These are phyloP conservation scores for Zizania palustris DNA, from an alignment of 202 grass and related monocot genomes.

Conservation along the genomic window DNA sequence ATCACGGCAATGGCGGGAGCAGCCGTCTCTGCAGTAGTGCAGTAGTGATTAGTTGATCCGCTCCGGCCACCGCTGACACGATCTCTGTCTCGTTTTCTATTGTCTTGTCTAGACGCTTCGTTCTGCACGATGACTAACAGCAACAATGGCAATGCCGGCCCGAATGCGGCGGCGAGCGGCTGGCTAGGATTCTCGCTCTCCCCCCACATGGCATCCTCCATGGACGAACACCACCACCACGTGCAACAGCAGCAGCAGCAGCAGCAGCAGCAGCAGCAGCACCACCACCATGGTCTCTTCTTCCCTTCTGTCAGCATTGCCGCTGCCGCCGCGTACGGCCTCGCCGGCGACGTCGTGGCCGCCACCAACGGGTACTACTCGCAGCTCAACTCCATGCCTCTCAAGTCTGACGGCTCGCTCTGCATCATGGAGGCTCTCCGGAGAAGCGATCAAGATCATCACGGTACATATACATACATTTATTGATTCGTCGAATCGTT, in stretches of 20 bases:
- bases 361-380: slow-evolving; percentile 61
- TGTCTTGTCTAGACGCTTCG: slow-evolving; percentile 21
- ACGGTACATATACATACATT: slow-evolving; percentile 36
- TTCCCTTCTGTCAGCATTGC: slow-evolving; percentile 44
- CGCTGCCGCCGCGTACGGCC: slow-evolving; percentile 35
- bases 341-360: slow-evolving; percentile 34
- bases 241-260: slow-evolving; percentile 48
- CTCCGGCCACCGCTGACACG: slow-evolving; percentile 20
- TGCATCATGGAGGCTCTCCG: slow-evolving; percentile 98
- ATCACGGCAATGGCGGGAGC: slow-evolving; percentile 49
- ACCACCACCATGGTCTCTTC: slow-evolving; percentile 46
- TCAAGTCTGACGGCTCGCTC: slow-evolving; percentile 92
- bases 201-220: slow-evolving; percentile 58
- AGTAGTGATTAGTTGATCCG: slow-evolving; percentile 51
- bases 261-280: slow-evolving; percentile 55
- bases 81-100: slow-evolving; percentile 7
- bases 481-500: background rate
- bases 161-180: slow-evolving; percentile 45
- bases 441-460: slow-evolving; percentile 55
- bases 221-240: slow-evolving; percentile 54
- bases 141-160: slow-evolving; percentile 44
- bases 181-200: slow-evolving; percentile 97
- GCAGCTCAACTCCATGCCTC: slow-evolving; percentile 90
- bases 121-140: slow-evolving; percentile 52
- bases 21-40: slow-evolving; percentile 45